Evolutionary conservation across 192 early-diverging fungal species (phyloP), one percentile per base, ranked within the genome.

Genomic region (Chytriomyces hyalinus): DNA sequence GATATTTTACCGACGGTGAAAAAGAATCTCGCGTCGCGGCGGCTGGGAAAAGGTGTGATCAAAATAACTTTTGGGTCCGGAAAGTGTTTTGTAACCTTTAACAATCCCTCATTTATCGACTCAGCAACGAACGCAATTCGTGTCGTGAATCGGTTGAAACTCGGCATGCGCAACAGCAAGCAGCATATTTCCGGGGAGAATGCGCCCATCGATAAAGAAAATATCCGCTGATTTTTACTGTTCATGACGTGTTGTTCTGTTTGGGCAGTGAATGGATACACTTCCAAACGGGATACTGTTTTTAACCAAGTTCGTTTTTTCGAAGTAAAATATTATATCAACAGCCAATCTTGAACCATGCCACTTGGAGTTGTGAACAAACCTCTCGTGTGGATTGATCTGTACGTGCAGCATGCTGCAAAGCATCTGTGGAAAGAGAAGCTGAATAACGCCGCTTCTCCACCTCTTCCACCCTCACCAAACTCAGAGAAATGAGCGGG

Each of bases 311-410:
- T 36, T 36, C 36, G 36, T 36, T 36, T 36, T 36, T 36, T 26
- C 24, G 36, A 36, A 36, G 36, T 36, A 36, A 36, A 36, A 36
- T 36, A 36, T 36, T 36, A 36, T 36, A 36, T 36, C 36, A 36
- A 36, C 36, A 36, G 36, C 36, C 36, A 36, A 36, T 36, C 36
- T 36, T 36, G 36, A 36, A 36, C 36, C 36, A 36, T 36, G 36
- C 36, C 36, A 36, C 36, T 36, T 2, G 36, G 36, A 36, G 36
- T 36, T 3, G 36, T 68, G 67, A 28, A 73, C 43, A 82, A 89
- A 64, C 91, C 92, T 20, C 82, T 95, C 9, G 91, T 95, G 26
- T 95, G 94, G 94, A 92, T 95, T 66, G 94, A 95, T 69, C 89
- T 92, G 46, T 93, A 93, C 82, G 87, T 88, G 75, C 17, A 11